A percentile compares a stretch with the other conserved stretches of the same genome.
Evolutionary conservation across 192 early-diverging fungal species (phyloP).

Genomic region (Coemansia sp.): DNA sequence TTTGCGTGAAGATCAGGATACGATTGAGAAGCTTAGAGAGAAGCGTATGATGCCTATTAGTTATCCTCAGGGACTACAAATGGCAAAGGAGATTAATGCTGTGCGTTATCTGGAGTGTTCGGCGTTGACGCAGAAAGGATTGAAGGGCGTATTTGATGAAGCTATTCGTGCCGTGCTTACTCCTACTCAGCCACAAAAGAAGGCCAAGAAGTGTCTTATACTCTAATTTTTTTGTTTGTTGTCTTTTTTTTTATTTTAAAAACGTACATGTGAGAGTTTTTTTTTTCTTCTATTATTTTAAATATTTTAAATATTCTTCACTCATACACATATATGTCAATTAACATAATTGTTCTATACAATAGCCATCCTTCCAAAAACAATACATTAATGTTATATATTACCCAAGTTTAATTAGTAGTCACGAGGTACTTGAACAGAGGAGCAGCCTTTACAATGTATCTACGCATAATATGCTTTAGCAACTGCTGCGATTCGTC

Average conservation of each 20-base stretch:
- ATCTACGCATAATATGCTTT: constrained; percentile 38
- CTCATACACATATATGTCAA: background rate
- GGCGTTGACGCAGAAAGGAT: constrained; percentile 94
- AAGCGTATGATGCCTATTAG: constrained; percentile 88
- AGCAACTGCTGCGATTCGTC: constrained; percentile 34
- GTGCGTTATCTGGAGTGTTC: constrained; percentile 98
- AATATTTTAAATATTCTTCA: constrained; percentile 7
- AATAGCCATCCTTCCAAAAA: background rate
- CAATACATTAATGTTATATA: background rate
- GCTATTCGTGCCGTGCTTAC: constrained; percentile 93
- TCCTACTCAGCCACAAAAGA: constrained; percentile 67
- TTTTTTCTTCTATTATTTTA: constrained; percentile 11
- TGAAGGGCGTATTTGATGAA: constrained; percentile 99
- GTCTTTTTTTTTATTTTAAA: constrained; percentile 4
- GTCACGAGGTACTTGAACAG: constrained; percentile 26
- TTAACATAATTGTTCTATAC: background rate
- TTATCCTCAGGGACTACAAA: constrained; percentile 84
- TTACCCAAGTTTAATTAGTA: background rate
- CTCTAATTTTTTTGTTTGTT: constrained; percentile 54
- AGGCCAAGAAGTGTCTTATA: constrained; percentile 74
- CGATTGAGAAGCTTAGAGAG: constrained; percentile 84
- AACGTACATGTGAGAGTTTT: constrained; percentile 6
- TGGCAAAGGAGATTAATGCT: constrained; percentile 87
- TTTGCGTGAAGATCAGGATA: constrained; percentile 92
- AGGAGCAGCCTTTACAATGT: constrained; percentile 33